Evolutionary conservation across 345 rosid species (phyloP).

Genomic region (Salix exigua): DNA sequence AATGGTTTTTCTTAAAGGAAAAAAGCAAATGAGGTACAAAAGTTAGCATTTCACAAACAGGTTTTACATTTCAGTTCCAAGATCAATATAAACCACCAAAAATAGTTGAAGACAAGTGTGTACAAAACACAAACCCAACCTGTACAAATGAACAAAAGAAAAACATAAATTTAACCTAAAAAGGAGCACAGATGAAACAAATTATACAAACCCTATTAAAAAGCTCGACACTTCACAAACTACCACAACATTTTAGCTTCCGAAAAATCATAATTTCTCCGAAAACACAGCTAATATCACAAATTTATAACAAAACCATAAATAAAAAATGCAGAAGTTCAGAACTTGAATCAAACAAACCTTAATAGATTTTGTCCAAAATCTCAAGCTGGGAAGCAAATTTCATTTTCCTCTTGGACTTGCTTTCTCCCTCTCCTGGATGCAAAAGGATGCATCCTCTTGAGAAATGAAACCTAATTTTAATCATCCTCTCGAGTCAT

Average conservation of each 20-base stretch:
- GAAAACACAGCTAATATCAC: neutral
- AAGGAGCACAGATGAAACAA: neutral
- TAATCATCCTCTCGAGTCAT: too few relatives aligned
- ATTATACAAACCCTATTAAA: neutral
- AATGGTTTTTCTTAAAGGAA: too few relatives aligned
- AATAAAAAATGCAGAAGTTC: neutral
- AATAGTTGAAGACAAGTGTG: neutral
- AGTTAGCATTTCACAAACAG: neutral
- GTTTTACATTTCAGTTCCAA: neutral
- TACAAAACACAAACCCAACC: neutral
- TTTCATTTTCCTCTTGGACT: conserved; percentile 86
- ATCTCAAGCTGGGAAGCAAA: conserved; percentile 86
- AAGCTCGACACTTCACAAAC: neutral
- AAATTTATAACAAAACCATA: neutral
- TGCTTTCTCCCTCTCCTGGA: conserved; percentile 48
- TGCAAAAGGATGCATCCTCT: too few relatives aligned
- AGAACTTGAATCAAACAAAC: conserved; percentile 27
- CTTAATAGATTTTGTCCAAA: conserved; percentile 73
- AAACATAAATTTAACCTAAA: neutral
- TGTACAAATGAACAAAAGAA: neutral
- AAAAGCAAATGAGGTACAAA: neutral
- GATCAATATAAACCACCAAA: neutral
- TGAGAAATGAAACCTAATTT: too few relatives aligned
- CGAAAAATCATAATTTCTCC: neutral
- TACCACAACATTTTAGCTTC: neutral